Conservation (phyloP, 2,329 filamentous ascomycete species). For the Pezicula carpinea region DNA sequence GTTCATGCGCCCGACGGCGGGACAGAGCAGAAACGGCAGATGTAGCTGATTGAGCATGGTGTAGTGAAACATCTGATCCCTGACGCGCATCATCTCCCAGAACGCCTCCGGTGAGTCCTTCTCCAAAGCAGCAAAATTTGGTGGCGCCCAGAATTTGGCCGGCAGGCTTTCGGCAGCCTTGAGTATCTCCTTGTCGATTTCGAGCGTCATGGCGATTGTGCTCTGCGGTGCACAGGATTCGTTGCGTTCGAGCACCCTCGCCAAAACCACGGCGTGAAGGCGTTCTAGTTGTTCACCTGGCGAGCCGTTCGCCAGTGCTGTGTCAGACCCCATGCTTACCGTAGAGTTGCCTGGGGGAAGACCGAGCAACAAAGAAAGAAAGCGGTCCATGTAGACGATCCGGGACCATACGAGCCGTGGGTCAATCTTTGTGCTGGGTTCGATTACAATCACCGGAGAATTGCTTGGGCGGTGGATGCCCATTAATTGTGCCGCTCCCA, state of each 20-base stretch:
- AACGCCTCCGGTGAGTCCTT: constrained; percentile 14
- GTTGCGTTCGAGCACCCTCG: constrained; percentile 34
- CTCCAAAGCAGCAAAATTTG: constrained; percentile 19
- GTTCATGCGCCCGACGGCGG: constrained; percentile 1
- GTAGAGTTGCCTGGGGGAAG: constrained; percentile 34
- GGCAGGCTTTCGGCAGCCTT: constrained; percentile 28
- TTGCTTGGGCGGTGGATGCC: constrained; percentile 36
- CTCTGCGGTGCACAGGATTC: constrained; percentile 8
- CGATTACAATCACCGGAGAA: neutral
- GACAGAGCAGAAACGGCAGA: constrained; percentile 32
- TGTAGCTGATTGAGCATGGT: constrained; percentile 34
- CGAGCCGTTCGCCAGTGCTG: neutral
- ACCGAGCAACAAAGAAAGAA: constrained; percentile 41
- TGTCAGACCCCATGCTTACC: neutral
- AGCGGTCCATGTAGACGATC: constrained; percentile 37
- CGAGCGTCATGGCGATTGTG: constrained; percentile 14
- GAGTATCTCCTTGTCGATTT: constrained; percentile 31
- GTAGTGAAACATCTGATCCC: constrained; percentile 32
- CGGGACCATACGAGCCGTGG: constrained; percentile 39
- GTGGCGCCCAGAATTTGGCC: constrained; percentile 31
- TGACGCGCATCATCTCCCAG: constrained; percentile 29
- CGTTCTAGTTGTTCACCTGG: neutral
- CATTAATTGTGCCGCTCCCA: constrained; percentile 42
- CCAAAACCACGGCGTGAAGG: constrained; percentile 17
- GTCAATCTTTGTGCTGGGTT: constrained; percentile 30